These are phyloP conservation scores for Linum usitatissimum DNA, from an alignment of 345 rosid genomes.

Conservation along the genomic window DNA sequence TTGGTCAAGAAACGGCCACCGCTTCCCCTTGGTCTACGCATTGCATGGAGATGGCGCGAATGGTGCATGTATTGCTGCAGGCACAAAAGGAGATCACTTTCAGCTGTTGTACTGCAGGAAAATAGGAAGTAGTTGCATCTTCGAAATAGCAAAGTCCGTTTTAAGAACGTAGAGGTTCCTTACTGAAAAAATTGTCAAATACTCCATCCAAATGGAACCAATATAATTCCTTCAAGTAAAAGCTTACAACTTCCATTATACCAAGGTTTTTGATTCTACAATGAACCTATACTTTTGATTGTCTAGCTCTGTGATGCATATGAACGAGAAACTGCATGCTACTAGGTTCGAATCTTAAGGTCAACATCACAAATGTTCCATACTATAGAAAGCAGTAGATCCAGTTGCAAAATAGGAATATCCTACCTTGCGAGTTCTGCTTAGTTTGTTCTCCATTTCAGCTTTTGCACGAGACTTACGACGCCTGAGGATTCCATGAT, in stretches of 20 bases:
- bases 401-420: conserved; percentile 4
- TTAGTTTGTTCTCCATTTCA: conserved; percentile 41
- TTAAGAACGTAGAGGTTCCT: background rate
- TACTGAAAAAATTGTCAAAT: too few species aligned
- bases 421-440: conserved; percentile 54
- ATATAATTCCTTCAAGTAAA: too few species aligned
- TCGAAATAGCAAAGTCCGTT: conserved; percentile 6
- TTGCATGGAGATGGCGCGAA: conserved; percentile 89
- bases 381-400: background rate
- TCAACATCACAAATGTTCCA: background rate
- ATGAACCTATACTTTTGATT: background rate
- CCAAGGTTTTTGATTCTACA: too few species aligned
- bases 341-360: too few species aligned
- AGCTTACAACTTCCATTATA: too few species aligned
- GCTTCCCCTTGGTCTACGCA: conserved; percentile 92
- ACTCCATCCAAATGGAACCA: too few species aligned
- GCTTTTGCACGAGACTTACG: conserved; percentile 87
- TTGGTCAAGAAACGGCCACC: conserved; percentile 96
- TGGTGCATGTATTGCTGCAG: conserved; percentile 78
- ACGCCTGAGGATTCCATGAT: conserved; percentile 87
- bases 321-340: too few species aligned
- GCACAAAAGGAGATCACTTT: background rate
- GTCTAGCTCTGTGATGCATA: background rate
- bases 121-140: background rate
- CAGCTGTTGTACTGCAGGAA: background rate